Evolutionary conservation across 169 alveolate species (phyloP), one percentile per base, ranked within the genome.

Genomic region (Theileria parva): DNA sequence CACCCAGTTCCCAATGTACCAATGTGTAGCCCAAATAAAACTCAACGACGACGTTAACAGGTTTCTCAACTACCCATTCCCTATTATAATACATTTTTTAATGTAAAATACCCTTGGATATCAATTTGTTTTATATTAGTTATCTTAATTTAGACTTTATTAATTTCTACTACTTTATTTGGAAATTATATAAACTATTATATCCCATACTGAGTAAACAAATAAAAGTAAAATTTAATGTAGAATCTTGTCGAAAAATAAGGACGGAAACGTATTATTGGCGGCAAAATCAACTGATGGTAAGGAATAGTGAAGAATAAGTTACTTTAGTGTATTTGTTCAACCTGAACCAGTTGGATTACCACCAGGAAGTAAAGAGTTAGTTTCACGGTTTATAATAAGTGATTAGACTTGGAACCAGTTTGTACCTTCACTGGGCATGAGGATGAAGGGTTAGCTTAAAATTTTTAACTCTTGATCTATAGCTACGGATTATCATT

Each of bases 231-330:
- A 21, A 5, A 23, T 39, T 57, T n/a, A 19, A 4, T 53, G 53
- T 71, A 83, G 89, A 30, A n/a, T 83, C 51, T 44, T 72, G 27
- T 83, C 89, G 0, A 78, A 66, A 59, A 25, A 70, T 17, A 67
- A 76, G 57, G 80, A 73, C 6, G 86, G 60, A 8, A 70, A 44
- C 39, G 27, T 78, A 44, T 71, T 75, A 48, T 64, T 83, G 2
- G 85, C 89, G 8, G 89, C 89, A 6, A 83, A 83, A 30, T 15
- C 80, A n/a, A 64, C 53, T 17, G 89, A 83, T 32, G 86, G 89
- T 83, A 51, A 32, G 65, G 37, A 48, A 23, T 23, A 28, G 37
- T 70, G 75, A 21, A 27, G 11, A 6, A 1, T 9, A 3, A 17
- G 2, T 28, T 15, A n/a, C 27, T 48, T 77, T 37, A 83, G 89